Percentiles rank a stretch among this genome's conserved stretches.
phyloP scores from a whole-genome alignment of 2,329 filamentous ascomycete genomes.

The Meredithiella fracta region DNA sequence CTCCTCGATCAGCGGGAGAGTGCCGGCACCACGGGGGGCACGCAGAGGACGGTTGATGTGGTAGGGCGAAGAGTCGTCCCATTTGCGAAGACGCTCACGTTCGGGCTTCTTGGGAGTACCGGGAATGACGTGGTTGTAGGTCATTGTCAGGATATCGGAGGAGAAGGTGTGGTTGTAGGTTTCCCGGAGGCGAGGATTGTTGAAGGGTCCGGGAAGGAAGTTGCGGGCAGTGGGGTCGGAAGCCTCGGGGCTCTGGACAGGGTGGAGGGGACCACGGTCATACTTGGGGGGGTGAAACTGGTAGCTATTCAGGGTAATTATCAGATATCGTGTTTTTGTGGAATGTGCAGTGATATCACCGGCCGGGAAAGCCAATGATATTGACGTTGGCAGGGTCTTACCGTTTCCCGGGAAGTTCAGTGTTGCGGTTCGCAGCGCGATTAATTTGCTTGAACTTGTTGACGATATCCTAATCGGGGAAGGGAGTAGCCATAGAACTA shows the following conservation, averaged over 20 bases:
- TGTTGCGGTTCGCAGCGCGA: conserved; percentile 22
- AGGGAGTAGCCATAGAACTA: conserved; percentile 23
- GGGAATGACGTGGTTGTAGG: conserved; percentile 72
- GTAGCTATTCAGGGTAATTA: conserved; percentile 44
- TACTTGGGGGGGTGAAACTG: conserved; percentile 90
- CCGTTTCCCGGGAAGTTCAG: conserved; percentile 32
- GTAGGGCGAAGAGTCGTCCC: conserved; percentile 86
- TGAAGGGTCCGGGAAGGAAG: conserved; percentile 84
- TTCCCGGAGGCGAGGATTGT: conserved; percentile 69
- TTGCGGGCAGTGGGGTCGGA: conserved; percentile 78
- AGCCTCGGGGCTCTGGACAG: conserved; percentile 71
- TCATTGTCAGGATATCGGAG: conserved; percentile 72
- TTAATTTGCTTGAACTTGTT: conserved; percentile 27
- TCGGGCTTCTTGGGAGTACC: conserved; percentile 42
- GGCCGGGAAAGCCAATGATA: neutral
- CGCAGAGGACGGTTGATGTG: conserved; percentile 79
- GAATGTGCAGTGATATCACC: conserved; percentile 1
- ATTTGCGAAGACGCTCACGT: conserved; percentile 56
- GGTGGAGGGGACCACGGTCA: conserved; percentile 83
- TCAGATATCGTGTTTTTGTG: neutral
- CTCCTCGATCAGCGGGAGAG: conserved; percentile 53
- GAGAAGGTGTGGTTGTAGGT: conserved; percentile 79
- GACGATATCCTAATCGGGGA: conserved; percentile 24
- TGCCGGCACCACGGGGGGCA: conserved; percentile 60
- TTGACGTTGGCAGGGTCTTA: conserved; percentile 18